Evolutionary conservation across 2,329 filamentous ascomycete genomes (phyloP).

Genomic region (Aureobasidium sp.): DNA sequence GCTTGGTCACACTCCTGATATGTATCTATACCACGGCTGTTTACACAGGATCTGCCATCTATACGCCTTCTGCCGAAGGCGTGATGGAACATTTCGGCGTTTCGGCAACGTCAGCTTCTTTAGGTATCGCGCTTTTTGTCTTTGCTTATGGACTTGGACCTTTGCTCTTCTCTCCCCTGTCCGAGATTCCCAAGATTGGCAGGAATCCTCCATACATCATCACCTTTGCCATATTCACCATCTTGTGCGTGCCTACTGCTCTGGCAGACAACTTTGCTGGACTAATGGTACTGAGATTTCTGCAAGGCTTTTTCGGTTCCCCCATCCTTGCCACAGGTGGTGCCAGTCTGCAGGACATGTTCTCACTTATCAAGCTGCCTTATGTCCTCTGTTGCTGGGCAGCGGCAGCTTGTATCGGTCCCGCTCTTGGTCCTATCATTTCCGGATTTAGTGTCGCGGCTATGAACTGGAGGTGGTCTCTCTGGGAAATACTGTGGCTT

Average conservation of each 20-base stretch:
- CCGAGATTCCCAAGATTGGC: conserved; percentile 72
- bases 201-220: conserved; percentile 73
- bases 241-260: conserved; percentile 71
- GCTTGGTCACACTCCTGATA: conserved; percentile 44
- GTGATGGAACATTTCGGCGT: conserved; percentile 63
- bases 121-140: conserved; percentile 70
- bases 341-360: conserved; percentile 64
- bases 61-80: conserved; percentile 47
- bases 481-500: conserved; percentile 71
- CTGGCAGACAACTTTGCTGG: conserved; percentile 69
- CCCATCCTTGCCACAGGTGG: conserved; percentile 69
- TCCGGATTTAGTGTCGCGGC: conserved; percentile 66
- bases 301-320: conserved; percentile 72
- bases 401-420: conserved; percentile 51
- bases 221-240: conserved; percentile 74
- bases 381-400: conserved; percentile 69
- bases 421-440: conserved; percentile 67
- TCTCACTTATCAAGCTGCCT: conserved; percentile 60
- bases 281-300: conserved; percentile 64
- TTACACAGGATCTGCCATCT: conserved; percentile 53
- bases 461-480: conserved; percentile 69
- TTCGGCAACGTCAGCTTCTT: conserved; percentile 55
- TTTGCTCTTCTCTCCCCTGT: conserved; percentile 70
- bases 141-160: conserved; percentile 64
- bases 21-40: conserved; percentile 43